Conservation (phyloP, 345 rosid species). For the Salix arbutifolia region DNA sequence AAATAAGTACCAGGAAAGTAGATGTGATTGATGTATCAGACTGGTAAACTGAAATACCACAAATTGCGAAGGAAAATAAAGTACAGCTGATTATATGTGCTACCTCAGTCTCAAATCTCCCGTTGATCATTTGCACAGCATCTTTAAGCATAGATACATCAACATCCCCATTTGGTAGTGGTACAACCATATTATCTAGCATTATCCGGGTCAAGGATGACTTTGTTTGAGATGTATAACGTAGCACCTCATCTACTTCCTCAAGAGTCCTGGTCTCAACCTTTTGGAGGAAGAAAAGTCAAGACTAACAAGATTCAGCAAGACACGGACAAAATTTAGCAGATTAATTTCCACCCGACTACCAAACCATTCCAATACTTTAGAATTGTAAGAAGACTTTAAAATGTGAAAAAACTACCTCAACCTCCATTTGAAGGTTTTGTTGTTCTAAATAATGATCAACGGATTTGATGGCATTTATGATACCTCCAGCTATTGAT, state of each 20-base stretch:
- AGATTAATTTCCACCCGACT: conserved; percentile 4
- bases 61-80: background rate
- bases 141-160: conserved; percentile 82
- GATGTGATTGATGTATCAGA: background rate
- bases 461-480: conserved; percentile 66
- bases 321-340: background rate
- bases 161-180: conserved; percentile 73
- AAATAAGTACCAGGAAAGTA: background rate
- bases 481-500: conserved; percentile 84
- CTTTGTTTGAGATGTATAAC: conserved; percentile 49
- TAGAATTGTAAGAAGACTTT: background rate
- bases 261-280: conserved; percentile 86
- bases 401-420: conserved; percentile 46
- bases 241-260: conserved; percentile 71
- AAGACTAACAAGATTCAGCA: background rate
- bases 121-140: conserved; percentile 63
- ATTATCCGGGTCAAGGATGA: conserved; percentile 74
- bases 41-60: background rate
- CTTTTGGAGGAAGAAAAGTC: conserved; percentile 29
- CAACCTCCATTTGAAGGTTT: conserved; percentile 86
- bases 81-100: background rate
- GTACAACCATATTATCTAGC: conserved; percentile 95
- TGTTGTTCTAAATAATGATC: conserved; percentile 58
- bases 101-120: conserved; percentile 87
- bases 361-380: background rate